These are phyloP conservation scores for button mushroom (Agaricus bisporus) DNA, from an alignment of 768 basidiomycete species.

Conservation along the genomic window DNA sequence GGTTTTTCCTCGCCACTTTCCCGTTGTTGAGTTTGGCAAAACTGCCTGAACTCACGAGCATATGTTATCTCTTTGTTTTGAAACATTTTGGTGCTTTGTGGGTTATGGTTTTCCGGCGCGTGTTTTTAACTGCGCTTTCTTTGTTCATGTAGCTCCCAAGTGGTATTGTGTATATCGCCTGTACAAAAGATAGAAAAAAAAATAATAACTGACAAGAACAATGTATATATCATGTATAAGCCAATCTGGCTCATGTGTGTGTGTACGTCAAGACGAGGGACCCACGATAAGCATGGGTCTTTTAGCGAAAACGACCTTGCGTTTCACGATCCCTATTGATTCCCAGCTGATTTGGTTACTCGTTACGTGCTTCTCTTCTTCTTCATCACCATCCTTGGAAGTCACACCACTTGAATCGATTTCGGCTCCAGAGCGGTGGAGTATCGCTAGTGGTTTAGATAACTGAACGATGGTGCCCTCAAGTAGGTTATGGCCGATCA, in stretches of 20 bases:
- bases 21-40: no score
- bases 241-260: not conserved
- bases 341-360: constrained; percentile 41
- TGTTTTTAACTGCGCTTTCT: not conserved
- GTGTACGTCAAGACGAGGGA: constrained; percentile 27
- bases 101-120: not conserved
- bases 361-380: constrained; percentile 4
- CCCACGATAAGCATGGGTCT: constrained; percentile 60
- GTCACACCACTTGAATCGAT: constrained; percentile 3
- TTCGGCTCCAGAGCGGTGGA: constrained; percentile 36
- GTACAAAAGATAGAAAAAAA: constrained; percentile 6
- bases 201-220: constrained; percentile 1
- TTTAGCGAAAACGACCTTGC: constrained; percentile 80
- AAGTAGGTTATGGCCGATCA: constrained; percentile 84
- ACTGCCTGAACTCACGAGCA: no score
- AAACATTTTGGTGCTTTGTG: not conserved
- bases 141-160: not conserved
- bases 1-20: not conserved
- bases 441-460: constrained; percentile 76
- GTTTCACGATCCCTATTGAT: constrained; percentile 65
- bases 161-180: constrained; percentile 10
- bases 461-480: constrained; percentile 79
- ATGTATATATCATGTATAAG: not conserved
- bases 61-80: no score
- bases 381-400: constrained; percentile 1